phyloP scores from a whole-genome alignment of 805 yeast genomes.

The Lachancea quebecensis region DNA sequence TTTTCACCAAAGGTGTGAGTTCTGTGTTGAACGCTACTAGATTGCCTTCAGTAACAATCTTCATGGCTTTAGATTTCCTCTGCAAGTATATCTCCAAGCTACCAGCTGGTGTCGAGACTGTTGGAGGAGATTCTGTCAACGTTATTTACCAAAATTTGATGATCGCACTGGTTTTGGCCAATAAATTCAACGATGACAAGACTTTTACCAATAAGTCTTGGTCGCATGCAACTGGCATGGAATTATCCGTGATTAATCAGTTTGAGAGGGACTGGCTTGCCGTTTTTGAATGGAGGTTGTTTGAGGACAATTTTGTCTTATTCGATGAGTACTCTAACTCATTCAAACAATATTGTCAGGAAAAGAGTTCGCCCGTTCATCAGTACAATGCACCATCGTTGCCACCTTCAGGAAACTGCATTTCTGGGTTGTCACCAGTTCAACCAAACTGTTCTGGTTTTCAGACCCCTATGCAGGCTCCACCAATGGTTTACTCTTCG shows the following conservation, averaged over 20 bases:
- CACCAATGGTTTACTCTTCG: slow-evolving; percentile 17
- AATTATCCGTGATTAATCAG: slow-evolving; percentile 50
- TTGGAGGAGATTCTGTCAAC: slow-evolving; percentile 31
- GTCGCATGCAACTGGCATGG: slow-evolving; percentile 90
- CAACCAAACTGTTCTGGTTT: slow-evolving; percentile 11
- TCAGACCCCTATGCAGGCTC: slow-evolving; percentile 18
- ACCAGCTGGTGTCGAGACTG: slow-evolving; percentile 28
- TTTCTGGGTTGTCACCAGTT: slow-evolving; percentile 13
- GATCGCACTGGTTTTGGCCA: slow-evolving; percentile 72
- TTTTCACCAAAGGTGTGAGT: slow-evolving; percentile 52
- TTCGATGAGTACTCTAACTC: slow-evolving; percentile 19
- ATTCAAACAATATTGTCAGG: slow-evolving; percentile 20
- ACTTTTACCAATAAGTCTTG: slow-evolving; percentile 93
- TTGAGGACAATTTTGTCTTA: slow-evolving; percentile 29
- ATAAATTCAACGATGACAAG: slow-evolving; percentile 93
- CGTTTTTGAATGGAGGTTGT: slow-evolving; percentile 54
- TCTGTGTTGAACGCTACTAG: slow-evolving; percentile 82
- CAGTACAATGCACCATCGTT: slow-evolving; percentile 8
- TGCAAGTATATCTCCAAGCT: slow-evolving; percentile 48
- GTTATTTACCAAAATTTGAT: slow-evolving; percentile 50
- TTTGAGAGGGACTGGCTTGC: slow-evolving; percentile 68
- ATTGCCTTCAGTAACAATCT: slow-evolving; percentile 72
- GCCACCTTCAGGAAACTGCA: slow-evolving; percentile 12
- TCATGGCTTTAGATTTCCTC: slow-evolving; percentile 73
- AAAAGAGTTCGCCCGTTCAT: slow-evolving; percentile 14